Percentiles rank a stretch among this genome's conserved stretches.
phyloP scores from a whole-genome alignment of 2,329 filamentous ascomycete genomes.

The Phialophora expanda region DNA sequence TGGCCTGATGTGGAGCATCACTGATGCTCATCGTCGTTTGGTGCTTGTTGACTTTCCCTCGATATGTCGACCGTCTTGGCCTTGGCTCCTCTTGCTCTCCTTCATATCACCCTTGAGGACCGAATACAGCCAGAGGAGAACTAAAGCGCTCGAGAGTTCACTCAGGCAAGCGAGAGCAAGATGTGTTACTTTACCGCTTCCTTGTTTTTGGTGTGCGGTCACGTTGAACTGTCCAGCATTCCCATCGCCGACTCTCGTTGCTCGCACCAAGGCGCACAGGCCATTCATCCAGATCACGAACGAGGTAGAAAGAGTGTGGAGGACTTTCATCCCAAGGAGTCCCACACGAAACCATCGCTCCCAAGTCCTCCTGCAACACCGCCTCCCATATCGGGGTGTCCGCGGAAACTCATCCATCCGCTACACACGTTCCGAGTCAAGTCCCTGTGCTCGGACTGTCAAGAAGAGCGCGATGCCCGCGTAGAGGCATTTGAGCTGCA shows the following conservation, averaged over 20 bases:
- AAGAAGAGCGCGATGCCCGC: conserved; percentile 25
- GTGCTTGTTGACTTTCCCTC: not conserved
- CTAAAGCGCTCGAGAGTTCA: not conserved
- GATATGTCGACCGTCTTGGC: not conserved
- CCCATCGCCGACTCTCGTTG: conserved; percentile 25
- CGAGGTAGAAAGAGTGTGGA: not conserved
- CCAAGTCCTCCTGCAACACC: conserved; percentile 1
- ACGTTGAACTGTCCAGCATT: conserved; percentile 23
- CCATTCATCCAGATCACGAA: not conserved
- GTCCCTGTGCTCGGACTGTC: conserved; percentile 25
- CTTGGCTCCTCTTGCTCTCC: not conserved
- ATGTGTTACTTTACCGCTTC: conserved; percentile 38
- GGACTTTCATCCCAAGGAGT: not conserved
- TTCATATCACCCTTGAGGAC: not conserved
- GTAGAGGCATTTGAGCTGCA: conserved; percentile 22
- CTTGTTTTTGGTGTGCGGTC: conserved; percentile 33
- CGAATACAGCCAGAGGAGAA: not conserved
- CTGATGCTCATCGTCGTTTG: not conserved
- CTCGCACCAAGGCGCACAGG: conserved; percentile 1
- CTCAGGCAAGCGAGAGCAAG: not conserved
- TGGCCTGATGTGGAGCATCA: not conserved
- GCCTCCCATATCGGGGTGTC: conserved; percentile 4
- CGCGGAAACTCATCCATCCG: conserved; percentile 18
- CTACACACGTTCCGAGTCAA: conserved; percentile 32
- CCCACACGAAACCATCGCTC: not conserved